Evolutionary conservation across 495 filamentous ascomycete genomes (phyloP), one percentile per base, ranked within the genome.

Genomic region (Aspergillus wentii): DNA sequence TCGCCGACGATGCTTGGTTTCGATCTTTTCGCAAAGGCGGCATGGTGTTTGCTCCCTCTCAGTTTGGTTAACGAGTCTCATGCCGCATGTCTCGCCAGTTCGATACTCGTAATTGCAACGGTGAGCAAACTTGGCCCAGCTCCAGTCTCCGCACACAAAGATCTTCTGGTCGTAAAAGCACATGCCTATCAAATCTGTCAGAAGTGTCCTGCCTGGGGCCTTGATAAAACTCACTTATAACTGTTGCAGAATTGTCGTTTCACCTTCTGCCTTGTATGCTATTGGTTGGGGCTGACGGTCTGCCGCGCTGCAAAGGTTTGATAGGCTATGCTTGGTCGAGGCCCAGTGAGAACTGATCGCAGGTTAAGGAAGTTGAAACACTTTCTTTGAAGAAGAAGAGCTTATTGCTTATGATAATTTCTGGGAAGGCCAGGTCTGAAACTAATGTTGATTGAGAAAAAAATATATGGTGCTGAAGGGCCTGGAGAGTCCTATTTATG

Each of bases 71-170:
- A 95, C 82, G 56, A 96, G 80, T 71, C 84, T 92, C 73, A 95
- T 88, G 52, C 92, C 92, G 67, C 92, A 98, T 28, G 92, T 97
- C 75, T 98, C 92, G 57, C 92, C 92, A 33, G 84, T 96, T 51
- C 94, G 88, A 70, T 97, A 95, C 55, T 98, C 92, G 65, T 84
- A 85, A 60, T 85, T 81, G 79, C 94, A 98, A 49, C 95, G 92
- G 63, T 90, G 78, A 45, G 86, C 81, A 75, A 97, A 96, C 62
- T 81, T 82, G 49, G 86, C 86, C 92, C 94, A 98, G 64, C 90
- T 91, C 80, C 81, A 96, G 74, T 92, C 91, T 54, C 82, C 82
- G 68, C 92, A 98, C 6, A 62, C 49, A 48, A 68, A 76, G 54
- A 54, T 56, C 52, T 69, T 72, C 52, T 75, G 73, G 51, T 76